Evolutionary conservation across 2,329 filamentous ascomycete species (phyloP).

Genomic region (Xylariaceae sp.): DNA sequence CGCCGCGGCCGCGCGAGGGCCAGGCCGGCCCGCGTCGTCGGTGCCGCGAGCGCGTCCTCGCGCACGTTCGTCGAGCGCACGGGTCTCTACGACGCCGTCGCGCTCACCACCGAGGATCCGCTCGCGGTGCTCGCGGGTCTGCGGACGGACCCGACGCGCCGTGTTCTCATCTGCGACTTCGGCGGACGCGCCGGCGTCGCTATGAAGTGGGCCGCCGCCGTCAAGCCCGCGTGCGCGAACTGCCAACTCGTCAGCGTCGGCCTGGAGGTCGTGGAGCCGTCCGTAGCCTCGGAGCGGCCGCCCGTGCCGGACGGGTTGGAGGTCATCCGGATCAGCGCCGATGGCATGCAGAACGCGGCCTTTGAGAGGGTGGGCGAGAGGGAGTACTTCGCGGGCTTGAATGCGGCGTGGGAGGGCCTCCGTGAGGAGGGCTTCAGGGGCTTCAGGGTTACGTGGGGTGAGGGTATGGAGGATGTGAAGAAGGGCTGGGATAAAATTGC

Average conservation of each 20-base stretch:
- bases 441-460: constrained; percentile 30
- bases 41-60: constrained; percentile 31
- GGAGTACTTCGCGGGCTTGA: constrained; percentile 25
- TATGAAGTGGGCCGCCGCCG: constrained; percentile 23
- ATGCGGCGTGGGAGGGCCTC: constrained; percentile 25
- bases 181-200: constrained; percentile 31
- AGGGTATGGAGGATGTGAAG: constrained; percentile 33
- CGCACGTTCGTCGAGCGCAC: constrained; percentile 30
- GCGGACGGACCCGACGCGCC: constrained; percentile 1
- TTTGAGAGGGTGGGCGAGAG: constrained; percentile 29
- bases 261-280: constrained; percentile 21
- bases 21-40: constrained; percentile 27
- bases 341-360: constrained; percentile 27
- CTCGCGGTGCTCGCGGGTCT: constrained; percentile 7
- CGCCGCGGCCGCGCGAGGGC: constrained; percentile 1
- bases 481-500: constrained; percentile 35
- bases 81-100: constrained; percentile 29
- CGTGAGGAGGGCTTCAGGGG: constrained; percentile 25
- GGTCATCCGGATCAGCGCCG: constrained; percentile 25
- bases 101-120: constrained; percentile 24
- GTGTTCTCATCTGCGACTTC: constrained; percentile 35
- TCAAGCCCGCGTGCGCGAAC: constrained; percentile 7
- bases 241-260: constrained; percentile 27
- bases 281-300: not conserved
- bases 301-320: constrained; percentile 6